phyloP scores from a whole-genome alignment of 352 stramenopile genomes.

The Phytophthora macrochlamydospora region DNA sequence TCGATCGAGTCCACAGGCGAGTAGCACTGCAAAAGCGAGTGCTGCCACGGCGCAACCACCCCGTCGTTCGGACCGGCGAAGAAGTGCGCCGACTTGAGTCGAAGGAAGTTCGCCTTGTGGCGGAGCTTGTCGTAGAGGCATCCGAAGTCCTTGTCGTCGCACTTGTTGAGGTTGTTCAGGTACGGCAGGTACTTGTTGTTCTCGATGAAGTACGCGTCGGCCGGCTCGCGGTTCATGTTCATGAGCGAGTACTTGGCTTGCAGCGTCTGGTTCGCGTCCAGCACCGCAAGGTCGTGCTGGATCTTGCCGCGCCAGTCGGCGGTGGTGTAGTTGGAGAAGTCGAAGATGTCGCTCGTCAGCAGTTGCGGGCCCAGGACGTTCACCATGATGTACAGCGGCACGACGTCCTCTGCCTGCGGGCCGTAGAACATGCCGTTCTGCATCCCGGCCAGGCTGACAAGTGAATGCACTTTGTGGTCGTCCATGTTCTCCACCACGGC shows the following conservation, averaged over 20 bases:
- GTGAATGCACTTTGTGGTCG: conserved; percentile 49
- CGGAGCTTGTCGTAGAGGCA: conserved; percentile 16
- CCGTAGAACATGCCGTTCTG: conserved; percentile 65
- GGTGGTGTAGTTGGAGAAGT: conserved; percentile 35
- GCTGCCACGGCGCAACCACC: conserved; percentile 35
- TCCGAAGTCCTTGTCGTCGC: conserved; percentile 1
- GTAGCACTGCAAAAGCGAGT: conserved; percentile 34
- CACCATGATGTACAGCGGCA: conserved; percentile 41
- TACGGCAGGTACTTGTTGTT: conserved; percentile 24
- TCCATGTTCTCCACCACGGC: conserved; percentile 62
- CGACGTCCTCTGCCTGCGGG: conserved; percentile 34
- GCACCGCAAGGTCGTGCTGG: conserved; percentile 39
- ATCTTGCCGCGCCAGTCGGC: conserved; percentile 35
- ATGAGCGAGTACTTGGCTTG: conserved; percentile 43
- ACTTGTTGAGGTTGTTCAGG: conserved; percentile 22
- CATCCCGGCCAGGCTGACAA: conserved; percentile 51
- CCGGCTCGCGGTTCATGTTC: conserved; percentile 44
- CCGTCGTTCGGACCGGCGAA: conserved; percentile 34
- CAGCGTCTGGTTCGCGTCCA: conserved; percentile 34
- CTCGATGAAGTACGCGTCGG: conserved; percentile 6
- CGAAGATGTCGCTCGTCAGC: conserved; percentile 30
- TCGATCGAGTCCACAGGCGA: conserved; percentile 16
- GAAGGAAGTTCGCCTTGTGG: conserved; percentile 34
- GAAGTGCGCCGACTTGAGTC: conserved; percentile 30
- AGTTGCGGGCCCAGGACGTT: conserved; percentile 32